These are phyloP conservation scores for Fusarium heterosporum DNA, from an alignment of 2,329 filamentous ascomycete species.

Conservation along the genomic window DNA sequence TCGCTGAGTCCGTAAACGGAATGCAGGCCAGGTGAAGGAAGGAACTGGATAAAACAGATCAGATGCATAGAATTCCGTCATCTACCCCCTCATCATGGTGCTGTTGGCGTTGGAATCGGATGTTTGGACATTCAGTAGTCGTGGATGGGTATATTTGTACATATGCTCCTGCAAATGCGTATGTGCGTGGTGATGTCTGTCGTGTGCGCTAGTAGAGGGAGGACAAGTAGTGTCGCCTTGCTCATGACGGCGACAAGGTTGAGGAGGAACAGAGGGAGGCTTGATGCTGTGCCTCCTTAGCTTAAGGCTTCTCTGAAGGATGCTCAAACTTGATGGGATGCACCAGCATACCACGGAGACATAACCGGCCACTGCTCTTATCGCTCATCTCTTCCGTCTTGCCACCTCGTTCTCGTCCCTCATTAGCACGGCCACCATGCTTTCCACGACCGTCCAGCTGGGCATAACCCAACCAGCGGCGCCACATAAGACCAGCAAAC, in stretches of 20 bases:
- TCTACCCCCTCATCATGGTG: constrained; percentile 40
- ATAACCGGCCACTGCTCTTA: constrained; percentile 73
- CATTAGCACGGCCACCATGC: constrained; percentile 62
- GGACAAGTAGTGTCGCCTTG: constrained; percentile 43
- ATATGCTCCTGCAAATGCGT: constrained; percentile 48
- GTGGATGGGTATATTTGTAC: constrained; percentile 49
- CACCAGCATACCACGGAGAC: constrained; percentile 81
- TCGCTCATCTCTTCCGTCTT: constrained; percentile 61
- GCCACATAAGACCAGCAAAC: constrained; percentile 82
- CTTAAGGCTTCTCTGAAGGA: constrained; percentile 56
- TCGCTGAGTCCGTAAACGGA: constrained; percentile 42
- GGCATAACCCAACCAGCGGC: constrained; percentile 77
- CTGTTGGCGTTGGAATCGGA: constrained; percentile 29
- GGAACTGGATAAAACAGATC: constrained; percentile 42
- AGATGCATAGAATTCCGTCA: constrained; percentile 41
- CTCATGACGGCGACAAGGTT: constrained; percentile 46
- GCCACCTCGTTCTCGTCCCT: constrained; percentile 63
- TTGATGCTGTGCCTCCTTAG: constrained; percentile 1
- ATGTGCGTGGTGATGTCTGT: constrained; percentile 47
- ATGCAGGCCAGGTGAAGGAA: constrained; percentile 39
- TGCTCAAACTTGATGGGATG: constrained; percentile 82
- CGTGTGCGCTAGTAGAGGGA: constrained; percentile 42
- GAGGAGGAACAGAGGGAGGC: background rate
- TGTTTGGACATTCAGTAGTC: constrained; percentile 44
- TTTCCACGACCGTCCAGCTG: constrained; percentile 63